phyloP scores from a whole-genome alignment of 2,329 filamentous ascomycete species.

The Clonostachys sp. region DNA sequence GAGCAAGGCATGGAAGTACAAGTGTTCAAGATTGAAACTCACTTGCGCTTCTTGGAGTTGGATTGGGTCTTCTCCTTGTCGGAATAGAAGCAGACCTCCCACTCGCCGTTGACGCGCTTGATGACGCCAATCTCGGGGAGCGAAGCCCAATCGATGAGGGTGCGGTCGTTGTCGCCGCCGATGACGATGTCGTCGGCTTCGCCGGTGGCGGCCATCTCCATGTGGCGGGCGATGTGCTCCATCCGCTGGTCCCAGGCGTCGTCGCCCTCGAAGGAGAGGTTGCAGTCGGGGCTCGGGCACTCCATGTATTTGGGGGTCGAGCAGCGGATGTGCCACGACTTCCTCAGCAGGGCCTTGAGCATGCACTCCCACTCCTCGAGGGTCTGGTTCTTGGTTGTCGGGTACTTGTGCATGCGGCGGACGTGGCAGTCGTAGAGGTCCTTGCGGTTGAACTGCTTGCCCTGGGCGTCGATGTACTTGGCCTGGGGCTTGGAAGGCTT shows the following conservation, averaged over 20 bases:
- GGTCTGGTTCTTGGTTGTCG: constrained; percentile 29
- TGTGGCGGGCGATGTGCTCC: constrained; percentile 82
- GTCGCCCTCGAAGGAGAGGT: constrained; percentile 50
- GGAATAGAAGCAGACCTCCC: constrained; percentile 26
- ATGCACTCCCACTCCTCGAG: constrained; percentile 41
- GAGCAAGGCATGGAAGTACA: not conserved
- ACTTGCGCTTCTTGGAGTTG: not conserved
- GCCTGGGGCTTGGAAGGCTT: constrained; percentile 12
- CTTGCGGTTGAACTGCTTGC: constrained; percentile 78
- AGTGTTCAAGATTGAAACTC: not conserved
- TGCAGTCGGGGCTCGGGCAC: constrained; percentile 62
- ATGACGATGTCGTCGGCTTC: constrained; percentile 23
- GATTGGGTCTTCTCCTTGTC: not conserved
- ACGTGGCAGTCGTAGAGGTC: constrained; percentile 89
- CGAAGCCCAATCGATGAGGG: constrained; percentile 34
- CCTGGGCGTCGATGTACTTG: constrained; percentile 32
- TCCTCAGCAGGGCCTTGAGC: constrained; percentile 49
- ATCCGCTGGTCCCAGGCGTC: constrained; percentile 76
- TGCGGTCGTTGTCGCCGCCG: constrained; percentile 28
- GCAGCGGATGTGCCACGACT: constrained; percentile 59
- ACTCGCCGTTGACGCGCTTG: constrained; percentile 12
- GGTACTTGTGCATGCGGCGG: constrained; percentile 73
- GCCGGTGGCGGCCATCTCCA: constrained; percentile 45
- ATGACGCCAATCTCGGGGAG: constrained; percentile 30
- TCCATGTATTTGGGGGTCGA: constrained; percentile 52